Evolutionary conservation across 257 asterid species (phyloP).

Genomic region (Thymus quinquecostatus): DNA sequence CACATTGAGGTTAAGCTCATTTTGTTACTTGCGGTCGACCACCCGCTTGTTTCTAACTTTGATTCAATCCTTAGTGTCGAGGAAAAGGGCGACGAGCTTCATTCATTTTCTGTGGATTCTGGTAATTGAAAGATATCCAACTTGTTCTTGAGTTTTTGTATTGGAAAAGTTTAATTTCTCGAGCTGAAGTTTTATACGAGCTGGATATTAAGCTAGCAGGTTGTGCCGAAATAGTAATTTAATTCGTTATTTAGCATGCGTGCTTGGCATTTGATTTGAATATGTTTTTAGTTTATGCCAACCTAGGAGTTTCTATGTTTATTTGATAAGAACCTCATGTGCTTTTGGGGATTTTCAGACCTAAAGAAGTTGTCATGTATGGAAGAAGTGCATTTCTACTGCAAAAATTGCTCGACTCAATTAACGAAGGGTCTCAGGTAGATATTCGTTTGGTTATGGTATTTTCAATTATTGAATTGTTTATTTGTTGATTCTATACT

Average conservation of each 20-base stretch:
- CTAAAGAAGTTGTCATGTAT: conserved; percentile 58
- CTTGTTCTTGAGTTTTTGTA: conserved; percentile 17
- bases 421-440: conserved; percentile 77
- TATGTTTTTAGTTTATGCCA: background rate
- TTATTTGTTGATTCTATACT: background rate
- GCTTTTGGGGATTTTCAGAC: conserved; percentile 47
- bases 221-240: background rate
- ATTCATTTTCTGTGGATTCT: conserved; percentile 51
- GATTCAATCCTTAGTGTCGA: conserved; percentile 38
- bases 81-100: conserved; percentile 36
- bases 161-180: background rate
- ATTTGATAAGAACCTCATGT: conserved; percentile 3
- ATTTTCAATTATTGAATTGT: background rate
- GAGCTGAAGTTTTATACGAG: background rate
- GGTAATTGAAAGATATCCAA: conserved; percentile 45
- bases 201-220: conserved; percentile 4
- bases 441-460: conserved; percentile 28
- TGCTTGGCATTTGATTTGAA: conserved; percentile 5
- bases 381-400: conserved; percentile 82
- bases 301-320: background rate
- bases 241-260: background rate
- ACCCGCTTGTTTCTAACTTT: conserved; percentile 73
- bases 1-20: conserved; percentile 78
- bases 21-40: conserved; percentile 81
- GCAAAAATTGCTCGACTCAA: conserved; percentile 77